Percentiles rank a stretch among this genome's conserved stretches.
phyloP scores from a whole-genome alignment of 2,329 filamentous ascomycete species.

The Beauveria sp. region DNA sequence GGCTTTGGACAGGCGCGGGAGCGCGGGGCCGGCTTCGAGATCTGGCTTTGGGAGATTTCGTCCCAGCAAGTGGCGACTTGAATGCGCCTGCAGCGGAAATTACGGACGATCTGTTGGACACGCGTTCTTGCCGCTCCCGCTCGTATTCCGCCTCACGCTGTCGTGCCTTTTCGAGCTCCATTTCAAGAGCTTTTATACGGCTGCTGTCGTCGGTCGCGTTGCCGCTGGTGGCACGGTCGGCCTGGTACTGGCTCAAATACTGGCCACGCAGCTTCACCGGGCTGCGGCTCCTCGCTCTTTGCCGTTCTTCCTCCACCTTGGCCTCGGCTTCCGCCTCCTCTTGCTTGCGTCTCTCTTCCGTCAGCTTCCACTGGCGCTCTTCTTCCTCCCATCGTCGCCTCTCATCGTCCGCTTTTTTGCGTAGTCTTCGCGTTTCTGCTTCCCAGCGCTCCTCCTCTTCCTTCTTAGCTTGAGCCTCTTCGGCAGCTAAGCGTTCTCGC shows the following conservation, averaged over 20 bases:
- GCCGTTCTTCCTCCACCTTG: conserved; percentile 58
- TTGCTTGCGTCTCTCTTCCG: conserved; percentile 61
- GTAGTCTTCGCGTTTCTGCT: conserved; percentile 51
- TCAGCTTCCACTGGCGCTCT: conserved; percentile 66
- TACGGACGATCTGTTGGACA: conserved; percentile 18
- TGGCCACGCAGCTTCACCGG: conserved; percentile 71
- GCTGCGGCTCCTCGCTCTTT: conserved; percentile 52
- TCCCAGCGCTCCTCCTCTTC: conserved; percentile 63
- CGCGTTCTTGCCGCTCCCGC: conserved; percentile 45
- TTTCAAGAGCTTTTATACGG: conserved; percentile 74
- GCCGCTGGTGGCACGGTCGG: conserved; percentile 48
- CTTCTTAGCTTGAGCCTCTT: conserved; percentile 53
- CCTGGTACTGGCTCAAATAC: conserved; percentile 79
- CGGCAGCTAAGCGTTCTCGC: conserved; percentile 39
- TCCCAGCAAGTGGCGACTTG: neutral
- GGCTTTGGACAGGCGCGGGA: conserved; percentile 22
- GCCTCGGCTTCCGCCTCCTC: conserved; percentile 70
- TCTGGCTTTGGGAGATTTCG: conserved; percentile 23
- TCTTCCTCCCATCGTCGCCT: conserved; percentile 71
- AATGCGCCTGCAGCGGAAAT: neutral
- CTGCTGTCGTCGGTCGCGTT: conserved; percentile 42
- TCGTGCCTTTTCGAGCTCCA: conserved; percentile 55
- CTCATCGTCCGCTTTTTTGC: conserved; percentile 56
- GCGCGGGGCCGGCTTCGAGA: conserved; percentile 34
- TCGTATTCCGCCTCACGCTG: conserved; percentile 58